These are phyloP conservation scores for Penicillium canariense DNA, from an alignment of 495 filamentous ascomycete species.

Conservation along the genomic window DNA sequence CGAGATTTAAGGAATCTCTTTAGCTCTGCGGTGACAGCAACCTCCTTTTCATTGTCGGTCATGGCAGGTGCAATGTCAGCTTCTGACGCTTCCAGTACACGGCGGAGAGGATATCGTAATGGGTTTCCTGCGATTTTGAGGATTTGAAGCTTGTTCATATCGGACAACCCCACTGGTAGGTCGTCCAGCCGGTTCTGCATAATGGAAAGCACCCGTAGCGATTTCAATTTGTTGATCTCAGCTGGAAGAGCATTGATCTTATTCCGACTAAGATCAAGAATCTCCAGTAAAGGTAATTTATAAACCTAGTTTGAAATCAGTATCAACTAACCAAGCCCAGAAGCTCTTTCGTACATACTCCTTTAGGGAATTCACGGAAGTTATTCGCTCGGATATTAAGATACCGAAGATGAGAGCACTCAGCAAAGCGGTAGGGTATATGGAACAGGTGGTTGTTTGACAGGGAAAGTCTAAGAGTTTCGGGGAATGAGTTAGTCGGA, in stretches of 20 bases:
- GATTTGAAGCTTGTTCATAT: conserved; percentile 84
- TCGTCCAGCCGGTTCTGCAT: conserved; percentile 82
- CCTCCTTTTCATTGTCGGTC: conserved; percentile 62
- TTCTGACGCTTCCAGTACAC: conserved; percentile 43
- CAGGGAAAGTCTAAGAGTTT: conserved; percentile 65
- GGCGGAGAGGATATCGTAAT: conserved; percentile 50
- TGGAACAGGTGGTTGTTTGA: conserved; percentile 83
- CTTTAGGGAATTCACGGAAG: conserved; percentile 82
- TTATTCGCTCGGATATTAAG: conserved; percentile 90
- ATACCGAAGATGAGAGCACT: conserved; percentile 85
- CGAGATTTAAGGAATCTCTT: conserved; percentile 72
- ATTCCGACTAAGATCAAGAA: conserved; percentile 87
- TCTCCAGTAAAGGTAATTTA: conserved; percentile 80
- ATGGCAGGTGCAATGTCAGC: conserved; percentile 42
- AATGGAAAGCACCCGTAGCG: conserved; percentile 73
- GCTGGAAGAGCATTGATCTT: conserved; percentile 73
- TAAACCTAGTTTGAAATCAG: conserved; percentile 56
- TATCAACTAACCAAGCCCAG: conserved; percentile 5
- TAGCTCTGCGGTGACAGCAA: conserved; percentile 65
- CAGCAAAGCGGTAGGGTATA: conserved; percentile 77
- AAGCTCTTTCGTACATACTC: conserved; percentile 54
- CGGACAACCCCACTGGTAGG: conserved; percentile 76
- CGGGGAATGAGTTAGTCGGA: conserved; percentile 4
- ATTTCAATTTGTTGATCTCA: conserved; percentile 73
- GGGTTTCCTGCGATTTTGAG: conserved; percentile 87